Evolutionary conservation across 495 filamentous ascomycete species (phyloP).

Genomic region (Parmelia sp.): DNA sequence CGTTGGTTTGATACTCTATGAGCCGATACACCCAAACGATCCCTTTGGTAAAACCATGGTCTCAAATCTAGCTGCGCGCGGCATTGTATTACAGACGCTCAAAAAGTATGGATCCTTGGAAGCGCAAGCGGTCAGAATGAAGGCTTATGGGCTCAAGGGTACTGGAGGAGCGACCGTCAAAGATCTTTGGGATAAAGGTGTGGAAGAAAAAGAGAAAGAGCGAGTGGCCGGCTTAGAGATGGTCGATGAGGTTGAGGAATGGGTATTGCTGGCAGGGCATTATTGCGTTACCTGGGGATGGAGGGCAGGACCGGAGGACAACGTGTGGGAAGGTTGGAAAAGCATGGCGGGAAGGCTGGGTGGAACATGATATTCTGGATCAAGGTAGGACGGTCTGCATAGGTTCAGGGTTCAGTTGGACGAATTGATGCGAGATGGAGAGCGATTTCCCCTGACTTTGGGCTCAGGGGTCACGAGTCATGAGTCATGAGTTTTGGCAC

Average conservation of each 20-base stretch:
- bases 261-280: conserved; percentile 78
- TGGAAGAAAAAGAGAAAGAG: conserved; percentile 65
- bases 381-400: background rate
- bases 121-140: conserved; percentile 61
- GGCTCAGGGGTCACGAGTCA: background rate
- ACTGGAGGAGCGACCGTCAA: conserved; percentile 59
- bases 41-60: conserved; percentile 88
- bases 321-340: conserved; percentile 39
- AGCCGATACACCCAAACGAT: conserved; percentile 77
- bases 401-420: background rate
- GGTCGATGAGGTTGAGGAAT: conserved; percentile 94
- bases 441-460: background rate
- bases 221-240: conserved; percentile 74
- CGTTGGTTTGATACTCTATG: conserved; percentile 72
- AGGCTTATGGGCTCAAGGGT: conserved; percentile 50
- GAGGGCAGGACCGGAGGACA: conserved; percentile 36
- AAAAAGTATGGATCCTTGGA: conserved; percentile 57
- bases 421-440: conserved; percentile 1
- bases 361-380: background rate
- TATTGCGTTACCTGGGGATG: conserved; percentile 88
- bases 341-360: conserved; percentile 28
- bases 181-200: conserved; percentile 70
- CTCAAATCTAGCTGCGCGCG: conserved; percentile 76
- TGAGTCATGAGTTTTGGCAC: background rate
- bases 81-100: conserved; percentile 78